Conservation (phyloP, 2,329 filamentous ascomycete species). For the Knufia fluminis region DNA sequence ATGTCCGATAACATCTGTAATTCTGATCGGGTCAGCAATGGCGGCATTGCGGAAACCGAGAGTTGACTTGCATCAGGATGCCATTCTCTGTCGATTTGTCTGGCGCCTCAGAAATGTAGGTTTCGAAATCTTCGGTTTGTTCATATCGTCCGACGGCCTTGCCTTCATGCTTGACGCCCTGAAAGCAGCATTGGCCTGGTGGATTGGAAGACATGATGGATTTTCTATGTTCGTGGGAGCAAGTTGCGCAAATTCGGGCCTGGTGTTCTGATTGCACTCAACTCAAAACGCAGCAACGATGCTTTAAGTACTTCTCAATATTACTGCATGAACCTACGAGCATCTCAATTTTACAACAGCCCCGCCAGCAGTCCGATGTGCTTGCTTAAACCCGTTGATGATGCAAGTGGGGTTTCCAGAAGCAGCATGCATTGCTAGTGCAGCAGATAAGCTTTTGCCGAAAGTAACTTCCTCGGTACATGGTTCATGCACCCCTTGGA, state of each 20-base stretch:
- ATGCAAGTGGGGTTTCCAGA: no score
- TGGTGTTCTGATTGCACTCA: no score
- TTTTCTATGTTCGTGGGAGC: neutral
- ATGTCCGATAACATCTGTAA: conserved; percentile 52
- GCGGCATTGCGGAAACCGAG: neutral
- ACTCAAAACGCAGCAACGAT: no score
- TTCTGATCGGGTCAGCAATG: conserved; percentile 13
- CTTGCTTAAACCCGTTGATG: no score
- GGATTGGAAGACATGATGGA: conserved; percentile 42
- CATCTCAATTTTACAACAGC: no score
- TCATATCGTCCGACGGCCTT: conserved; percentile 39
- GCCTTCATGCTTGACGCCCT: conserved; percentile 42
- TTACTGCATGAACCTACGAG: no score
- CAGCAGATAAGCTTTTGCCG: no score
- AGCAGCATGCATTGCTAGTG: no score
- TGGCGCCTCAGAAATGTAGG: conserved; percentile 48
- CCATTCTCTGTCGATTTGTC: conserved; percentile 45
- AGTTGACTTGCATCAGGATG: conserved; percentile 38
- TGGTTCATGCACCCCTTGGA: no score
- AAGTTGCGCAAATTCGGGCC: neutral
- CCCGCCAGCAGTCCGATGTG: no score
- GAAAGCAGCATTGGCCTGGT: conserved; percentile 29
- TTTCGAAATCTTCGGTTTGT: conserved; percentile 39
- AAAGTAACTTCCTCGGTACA: no score
- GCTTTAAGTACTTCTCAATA: no score